Base-by-base conservation (phyloP, 2,329 filamentous ascomycete species). In the Ceratocystis diversiconidia region DNA sequence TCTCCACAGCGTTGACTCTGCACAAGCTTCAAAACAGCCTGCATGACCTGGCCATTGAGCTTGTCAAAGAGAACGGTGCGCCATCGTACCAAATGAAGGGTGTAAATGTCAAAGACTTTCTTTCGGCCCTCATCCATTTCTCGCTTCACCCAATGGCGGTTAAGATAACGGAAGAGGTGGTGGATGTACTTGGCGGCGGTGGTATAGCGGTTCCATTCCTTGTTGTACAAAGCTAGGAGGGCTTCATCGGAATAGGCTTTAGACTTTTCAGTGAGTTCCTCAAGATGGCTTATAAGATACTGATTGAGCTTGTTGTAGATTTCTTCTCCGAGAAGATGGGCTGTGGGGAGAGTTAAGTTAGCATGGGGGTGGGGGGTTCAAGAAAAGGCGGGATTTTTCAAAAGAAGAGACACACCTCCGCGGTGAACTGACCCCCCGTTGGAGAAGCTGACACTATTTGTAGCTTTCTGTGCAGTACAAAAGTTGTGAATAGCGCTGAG, bases 101-200 rank as follows among this genome's bases (percentile, higher is more conserved):
- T 99, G 76, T 99, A 99, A 61, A 99, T 94, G 74, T 99, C 94
- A 75, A 95, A 97, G 6, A 97, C 89, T 72, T 92, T 89, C 79
- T 97, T 96, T 78, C 99, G 97, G 43, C 94, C 94, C 75, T 99
- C 94, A 69, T 99, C 94, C 77, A 99, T 96, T 77, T 99, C 94
- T 36, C 94, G 83, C 81, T 96, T 99, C 1, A 99, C 94, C 94
- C 95, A 99, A 76, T 99, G 94, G 36, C 94, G 85, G 73, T 99
- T 99, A 30, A 99, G 84, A 73, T 99, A 99, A 64, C 88, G 82
- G 79, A 99, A 99, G 6, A 99, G 79, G 74, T 99, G 92, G 76
- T 99, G 95, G 74, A 96, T 94, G 77, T 95, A 99, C 76, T 95
- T 95, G 67, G 92, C 94, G 0, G 94, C 92, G 15, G 89, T 90